phyloP scores from a whole-genome alignment of 345 rosid species.

The Combretum micranthum region DNA sequence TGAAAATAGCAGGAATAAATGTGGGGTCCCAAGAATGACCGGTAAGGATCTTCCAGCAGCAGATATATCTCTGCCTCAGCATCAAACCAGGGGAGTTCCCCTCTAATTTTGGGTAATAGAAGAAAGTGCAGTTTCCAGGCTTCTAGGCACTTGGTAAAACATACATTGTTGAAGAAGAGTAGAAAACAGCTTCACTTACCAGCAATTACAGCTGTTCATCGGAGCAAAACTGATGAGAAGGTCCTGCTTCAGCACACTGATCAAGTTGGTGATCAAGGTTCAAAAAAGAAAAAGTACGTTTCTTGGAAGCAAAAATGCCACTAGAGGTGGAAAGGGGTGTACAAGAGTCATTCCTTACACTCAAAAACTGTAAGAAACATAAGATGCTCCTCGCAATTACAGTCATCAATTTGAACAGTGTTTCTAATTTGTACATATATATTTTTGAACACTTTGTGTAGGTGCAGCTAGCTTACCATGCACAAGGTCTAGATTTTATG shows the following conservation, averaged over 20 bases:
- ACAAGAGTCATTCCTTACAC: constrained; percentile 10
- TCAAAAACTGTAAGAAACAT: constrained; percentile 18
- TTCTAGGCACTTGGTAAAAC: constrained; percentile 17
- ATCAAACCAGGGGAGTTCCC: constrained; percentile 18
- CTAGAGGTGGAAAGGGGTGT: constrained; percentile 17
- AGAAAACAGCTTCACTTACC: constrained; percentile 13
- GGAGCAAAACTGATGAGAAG: constrained; percentile 12
- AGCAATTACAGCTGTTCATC: constrained; percentile 13
- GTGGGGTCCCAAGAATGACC: background rate
- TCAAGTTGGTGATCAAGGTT: constrained; percentile 4
- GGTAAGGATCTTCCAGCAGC: constrained; percentile 17
- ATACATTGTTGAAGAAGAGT: constrained; percentile 9
- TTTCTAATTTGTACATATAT: background rate
- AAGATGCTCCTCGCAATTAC: no score
- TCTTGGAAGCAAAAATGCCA: constrained; percentile 25
- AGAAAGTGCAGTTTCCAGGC: constrained; percentile 18
- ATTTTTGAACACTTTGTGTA: background rate
- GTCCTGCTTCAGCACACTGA: constrained; percentile 10
- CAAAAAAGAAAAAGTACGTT: constrained; percentile 30
- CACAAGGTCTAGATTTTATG: constrained; percentile 20
- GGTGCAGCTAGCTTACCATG: constrained; percentile 18
- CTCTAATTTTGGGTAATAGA: constrained; percentile 22
- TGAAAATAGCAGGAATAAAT: no score
- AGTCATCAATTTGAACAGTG: no score
- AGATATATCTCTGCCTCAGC: constrained; percentile 14